These are phyloP conservation scores for Hypoxylon sp. DNA, from an alignment of 2,329 filamentous ascomycete species.

Conservation along the genomic window DNA sequence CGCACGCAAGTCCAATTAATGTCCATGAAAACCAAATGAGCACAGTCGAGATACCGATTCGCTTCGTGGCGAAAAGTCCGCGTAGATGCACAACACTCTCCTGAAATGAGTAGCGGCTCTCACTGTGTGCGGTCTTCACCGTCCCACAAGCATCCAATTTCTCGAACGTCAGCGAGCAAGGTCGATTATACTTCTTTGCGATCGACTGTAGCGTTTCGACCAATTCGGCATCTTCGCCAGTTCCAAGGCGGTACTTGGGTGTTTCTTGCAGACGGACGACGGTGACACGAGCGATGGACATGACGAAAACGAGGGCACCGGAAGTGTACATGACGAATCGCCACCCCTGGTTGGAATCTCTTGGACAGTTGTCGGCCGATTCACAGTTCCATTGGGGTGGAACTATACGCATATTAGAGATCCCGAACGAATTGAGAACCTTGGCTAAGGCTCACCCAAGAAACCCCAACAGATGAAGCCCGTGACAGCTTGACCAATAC, in stretches of 20 bases:
- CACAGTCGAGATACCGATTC: constrained; percentile 71
- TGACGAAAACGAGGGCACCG: constrained; percentile 62
- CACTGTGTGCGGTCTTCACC: constrained; percentile 57
- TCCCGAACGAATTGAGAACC: not conserved
- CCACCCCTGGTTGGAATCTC: constrained; percentile 65
- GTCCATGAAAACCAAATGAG: constrained; percentile 80
- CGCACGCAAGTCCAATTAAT: constrained; percentile 76
- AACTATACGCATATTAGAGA: constrained; percentile 47
- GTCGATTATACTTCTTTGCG: constrained; percentile 58
- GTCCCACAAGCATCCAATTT: constrained; percentile 63
- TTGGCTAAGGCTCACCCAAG: constrained; percentile 53
- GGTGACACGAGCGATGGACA: constrained; percentile 68
- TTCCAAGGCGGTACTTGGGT: constrained; percentile 70
- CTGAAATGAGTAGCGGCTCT: constrained; percentile 53
- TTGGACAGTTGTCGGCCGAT: constrained; percentile 58
- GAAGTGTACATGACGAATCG: constrained; percentile 64
- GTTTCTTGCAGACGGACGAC: constrained; percentile 71
- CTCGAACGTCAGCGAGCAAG: constrained; percentile 61
- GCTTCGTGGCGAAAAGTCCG: constrained; percentile 74
- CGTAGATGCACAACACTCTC: constrained; percentile 67
- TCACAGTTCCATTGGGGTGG: constrained; percentile 61
- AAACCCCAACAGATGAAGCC: constrained; percentile 67
- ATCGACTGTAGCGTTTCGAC: constrained; percentile 60
- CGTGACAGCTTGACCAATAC: constrained; percentile 63
- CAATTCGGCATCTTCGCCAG: constrained; percentile 66